These are phyloP conservation scores for Lachnellula subtilissima DNA, from an alignment of 2,329 filamentous ascomycete species.

Conservation along the genomic window DNA sequence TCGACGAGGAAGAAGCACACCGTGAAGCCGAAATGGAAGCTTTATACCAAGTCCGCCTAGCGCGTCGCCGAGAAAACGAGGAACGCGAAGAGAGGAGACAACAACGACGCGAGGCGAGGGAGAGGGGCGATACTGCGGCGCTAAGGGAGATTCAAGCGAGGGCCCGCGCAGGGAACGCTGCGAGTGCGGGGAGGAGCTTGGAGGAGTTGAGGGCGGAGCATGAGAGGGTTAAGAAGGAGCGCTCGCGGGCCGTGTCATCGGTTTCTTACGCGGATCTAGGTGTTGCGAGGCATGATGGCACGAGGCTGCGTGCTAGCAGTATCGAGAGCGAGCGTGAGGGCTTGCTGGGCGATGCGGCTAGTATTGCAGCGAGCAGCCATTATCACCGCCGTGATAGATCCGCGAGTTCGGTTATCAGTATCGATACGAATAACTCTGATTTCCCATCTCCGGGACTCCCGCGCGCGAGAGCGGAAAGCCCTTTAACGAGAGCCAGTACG, in stretches of 20 bases:
- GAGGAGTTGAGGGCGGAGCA: slow-evolving; percentile 55
- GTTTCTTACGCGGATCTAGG: slow-evolving; percentile 75
- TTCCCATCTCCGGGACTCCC: slow-evolving; percentile 37
- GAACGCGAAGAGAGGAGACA: slow-evolving; percentile 74
- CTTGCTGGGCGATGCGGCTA: slow-evolving; percentile 64
- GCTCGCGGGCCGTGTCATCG: slow-evolving; percentile 65
- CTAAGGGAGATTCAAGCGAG: slow-evolving; percentile 59
- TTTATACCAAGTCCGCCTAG: slow-evolving; percentile 80
- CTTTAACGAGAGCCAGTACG: slow-evolving; percentile 15
- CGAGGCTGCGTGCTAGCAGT: slow-evolving; percentile 67
- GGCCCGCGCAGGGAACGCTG: slow-evolving; percentile 40
- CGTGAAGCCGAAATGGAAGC: slow-evolving; percentile 91
- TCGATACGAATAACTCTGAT: slow-evolving; percentile 42
- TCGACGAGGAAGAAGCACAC: slow-evolving; percentile 69
- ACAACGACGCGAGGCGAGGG: slow-evolving; percentile 65
- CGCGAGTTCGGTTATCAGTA: slow-evolving; percentile 52
- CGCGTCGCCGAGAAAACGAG: slow-evolving; percentile 67
- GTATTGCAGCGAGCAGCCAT: slow-evolving; percentile 34
- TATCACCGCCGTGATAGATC: slow-evolving; percentile 44
- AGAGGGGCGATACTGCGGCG: slow-evolving; percentile 62
- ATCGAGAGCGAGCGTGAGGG: slow-evolving; percentile 68
- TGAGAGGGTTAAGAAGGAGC: slow-evolving; percentile 50
- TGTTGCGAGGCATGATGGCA: slow-evolving; percentile 72
- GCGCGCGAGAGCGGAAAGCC: slow-evolving; percentile 41
- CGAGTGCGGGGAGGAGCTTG: slow-evolving; percentile 42